Conservation (phyloP, 345 rosid species). For the Boechera divaricarpa region DNA sequence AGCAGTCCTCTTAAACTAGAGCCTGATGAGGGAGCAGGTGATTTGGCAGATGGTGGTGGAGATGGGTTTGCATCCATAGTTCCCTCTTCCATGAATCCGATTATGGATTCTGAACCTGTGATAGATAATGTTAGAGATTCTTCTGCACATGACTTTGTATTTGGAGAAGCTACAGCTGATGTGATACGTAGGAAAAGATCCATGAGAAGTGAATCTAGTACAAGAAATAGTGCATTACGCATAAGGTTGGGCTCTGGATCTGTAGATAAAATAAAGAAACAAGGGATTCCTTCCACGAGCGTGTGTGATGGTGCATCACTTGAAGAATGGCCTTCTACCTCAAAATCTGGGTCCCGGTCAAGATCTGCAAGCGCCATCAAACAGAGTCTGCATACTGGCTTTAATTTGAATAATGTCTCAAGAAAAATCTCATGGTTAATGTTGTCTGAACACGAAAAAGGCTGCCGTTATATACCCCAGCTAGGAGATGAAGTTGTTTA, state of each 20-base stretch:
- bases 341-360: constrained; percentile 55
- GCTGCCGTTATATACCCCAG: constrained; percentile 92
- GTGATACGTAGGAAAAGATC: constrained; percentile 71
- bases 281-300: constrained; percentile 45
- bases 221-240: constrained; percentile 43
- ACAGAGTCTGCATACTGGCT: constrained; percentile 42
- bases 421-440: constrained; percentile 81
- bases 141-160: constrained; percentile 44
- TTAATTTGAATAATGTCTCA: constrained; percentile 49
- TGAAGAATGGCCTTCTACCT: constrained; percentile 72
- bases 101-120: constrained; percentile 43
- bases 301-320: constrained; percentile 45
- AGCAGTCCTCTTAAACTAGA: constrained; percentile 50
- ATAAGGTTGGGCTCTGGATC: constrained; percentile 50
- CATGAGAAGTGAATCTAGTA: constrained; percentile 53
- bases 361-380: constrained; percentile 59
- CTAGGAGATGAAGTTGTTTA: constrained; percentile 88
- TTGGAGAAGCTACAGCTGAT: constrained; percentile 53
- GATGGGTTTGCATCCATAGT: constrained; percentile 40
- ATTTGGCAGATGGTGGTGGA: constrained; percentile 40
- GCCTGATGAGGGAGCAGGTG: constrained; percentile 46
- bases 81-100: constrained; percentile 42
- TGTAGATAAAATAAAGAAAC: constrained; percentile 50
- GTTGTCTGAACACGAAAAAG: constrained; percentile 84
- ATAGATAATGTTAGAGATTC: constrained; percentile 37